Evolutionary conservation across 108 stramenopile species (phyloP), one percentile per base, ranked within the genome.

Genomic region (Aurantiochytrium sp.): DNA sequence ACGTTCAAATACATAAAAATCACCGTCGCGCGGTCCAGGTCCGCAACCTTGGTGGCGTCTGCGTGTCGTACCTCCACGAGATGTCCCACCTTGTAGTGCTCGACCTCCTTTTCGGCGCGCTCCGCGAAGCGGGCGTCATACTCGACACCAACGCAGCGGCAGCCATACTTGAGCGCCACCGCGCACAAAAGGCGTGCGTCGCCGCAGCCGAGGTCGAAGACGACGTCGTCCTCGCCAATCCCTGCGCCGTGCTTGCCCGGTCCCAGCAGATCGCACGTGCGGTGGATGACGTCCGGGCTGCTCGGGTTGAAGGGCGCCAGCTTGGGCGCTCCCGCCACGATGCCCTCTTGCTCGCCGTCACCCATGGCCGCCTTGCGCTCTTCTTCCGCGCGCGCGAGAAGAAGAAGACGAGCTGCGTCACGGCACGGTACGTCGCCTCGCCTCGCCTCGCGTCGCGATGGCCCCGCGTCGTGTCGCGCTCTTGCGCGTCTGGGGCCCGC

Each of bases 1-100:
- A 83, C 73, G 28, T 53, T 83, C 73, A 83, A 23, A n/a, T 83
- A 83, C 73, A 83, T 83, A 44, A 51, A 83, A 6, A 83, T 28
- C 73, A 83, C 73, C 28, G 73, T 83, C n/a, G 73, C 73, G 16
- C 28, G 44, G 2, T 83, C 8, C 44, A 83, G 44, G 51, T 83
- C 73, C 10, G 42, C 51, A 16, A 83, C 51, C 51, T 83, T 83
- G 73, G 49, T 51, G 8, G 28, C 51, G 51, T 83, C 73, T 5
- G 8, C 51, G 51, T 83, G 73, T 10, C 73, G 44, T 0, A 83
- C 73, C 44, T 47, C 51, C 12, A 83, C 73, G 3, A 51, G 44
- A n/a, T 83, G 49, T 0, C 51, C 51, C 51, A 83, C 49, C 51
- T 53, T n/a, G 51, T 53, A 53, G 51, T 83, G 73, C 3, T 47